Evolutionary conservation across 148 eudicot genomes (phyloP), one percentile per base, ranked within the genome.

Genomic region (Rhododendron ferrugineum): DNA sequence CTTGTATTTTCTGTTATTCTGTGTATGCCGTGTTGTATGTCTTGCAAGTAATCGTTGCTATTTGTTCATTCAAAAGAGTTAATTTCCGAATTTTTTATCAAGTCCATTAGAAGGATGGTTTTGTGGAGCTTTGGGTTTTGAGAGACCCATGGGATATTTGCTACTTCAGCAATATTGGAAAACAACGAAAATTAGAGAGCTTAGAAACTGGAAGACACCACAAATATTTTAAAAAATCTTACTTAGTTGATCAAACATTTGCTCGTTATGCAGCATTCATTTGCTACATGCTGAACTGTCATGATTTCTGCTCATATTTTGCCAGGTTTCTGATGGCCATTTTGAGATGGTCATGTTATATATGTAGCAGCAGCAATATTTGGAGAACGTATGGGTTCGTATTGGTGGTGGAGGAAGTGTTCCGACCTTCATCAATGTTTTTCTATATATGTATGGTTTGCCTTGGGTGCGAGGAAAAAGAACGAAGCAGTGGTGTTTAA

Each of bases 11-110:
- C 78, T 5, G 78, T 16, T 72, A 73, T 6, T 73, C 46, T 36
- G 40, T n/a, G 72, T 9, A n/a, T n/a, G 30, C 36, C 9, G 11
- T 70, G 73, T 2, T 70, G 18, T 26, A 30, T 14, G 34, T 28
- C 37, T 9, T 70, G 37, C 32, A 1, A 13, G 37, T 70, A 28
- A 22, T 74, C 15, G 11, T 75, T 36, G 47, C 79, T 78, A 78
- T 78, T 44, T 76, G 52, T 75, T 75, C 60, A 75, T 22, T 75
- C 52, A 78, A 37, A 37, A 42, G 80, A 44, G 54, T 78, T 78
- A 26, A 78, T 44, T 78, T 78, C 80, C 11, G 2, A 77, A 37
- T 44, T 44, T 23, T 47, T 78, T 26, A 26, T 9, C 54, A 1
- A 46, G 4, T 76, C 49, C 60, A 54, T 16, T 54, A 54, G 60